Evolutionary conservation across 2,329 filamentous ascomycete genomes (phyloP).

Genomic region (Colletotrichum sp.): DNA sequence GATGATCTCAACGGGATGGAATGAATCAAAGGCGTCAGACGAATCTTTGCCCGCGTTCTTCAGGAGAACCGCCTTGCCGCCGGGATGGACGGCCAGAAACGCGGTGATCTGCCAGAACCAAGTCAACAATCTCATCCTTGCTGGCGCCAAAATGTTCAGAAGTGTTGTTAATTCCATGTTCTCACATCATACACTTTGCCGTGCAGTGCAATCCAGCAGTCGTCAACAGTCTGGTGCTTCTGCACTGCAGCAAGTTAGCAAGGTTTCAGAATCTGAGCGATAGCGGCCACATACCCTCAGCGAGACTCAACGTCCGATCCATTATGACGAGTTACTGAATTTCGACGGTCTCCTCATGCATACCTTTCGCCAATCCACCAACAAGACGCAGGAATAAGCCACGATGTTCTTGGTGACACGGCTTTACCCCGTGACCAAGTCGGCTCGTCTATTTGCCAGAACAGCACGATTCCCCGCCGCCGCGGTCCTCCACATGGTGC

Average conservation of each 20-base stretch:
- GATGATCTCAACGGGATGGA: conserved; percentile 81
- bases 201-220: conserved; percentile 86
- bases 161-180: background rate
- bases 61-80: conserved; percentile 79
- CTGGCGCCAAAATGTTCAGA: background rate
- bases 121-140: background rate
- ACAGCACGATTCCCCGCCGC: background rate
- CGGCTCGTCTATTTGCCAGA: background rate
- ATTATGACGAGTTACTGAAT: background rate
- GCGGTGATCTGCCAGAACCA: conserved; percentile 45
- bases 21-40: conserved; percentile 84
- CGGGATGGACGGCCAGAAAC: conserved; percentile 78
- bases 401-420: background rate
- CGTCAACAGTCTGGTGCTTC: conserved; percentile 75
- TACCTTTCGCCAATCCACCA: background rate
- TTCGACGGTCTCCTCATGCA: background rate
- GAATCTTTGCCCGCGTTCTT: conserved; percentile 82
- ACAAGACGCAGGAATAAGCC: background rate
- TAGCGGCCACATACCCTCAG: background rate
- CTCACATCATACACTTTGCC: conserved; percentile 84
- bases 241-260: conserved; percentile 58
- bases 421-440: background rate
- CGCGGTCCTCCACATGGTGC: background rate
- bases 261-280: too few relatives aligned
- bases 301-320: background rate